Conservation (phyloP, 768 basidiomycete genomes). For the Cubamyces lactineus region DNA sequence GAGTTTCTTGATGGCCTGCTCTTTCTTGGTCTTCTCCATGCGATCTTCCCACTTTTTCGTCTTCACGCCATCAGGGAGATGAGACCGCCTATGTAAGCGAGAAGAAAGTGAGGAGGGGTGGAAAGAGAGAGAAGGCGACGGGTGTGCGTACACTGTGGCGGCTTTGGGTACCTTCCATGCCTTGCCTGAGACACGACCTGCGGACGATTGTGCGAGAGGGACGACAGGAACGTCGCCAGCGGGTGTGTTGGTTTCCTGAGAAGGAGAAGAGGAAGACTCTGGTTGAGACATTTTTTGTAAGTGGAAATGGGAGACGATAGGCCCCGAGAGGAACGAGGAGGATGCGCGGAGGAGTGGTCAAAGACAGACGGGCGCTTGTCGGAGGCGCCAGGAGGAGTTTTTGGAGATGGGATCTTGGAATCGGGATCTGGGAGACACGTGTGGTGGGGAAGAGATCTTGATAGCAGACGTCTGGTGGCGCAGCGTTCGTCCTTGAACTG, state of each 20-base stretch:
- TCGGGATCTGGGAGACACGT: slow-evolving; percentile 5
- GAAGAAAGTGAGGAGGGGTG: slow-evolving; percentile 13
- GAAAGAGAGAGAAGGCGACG: slow-evolving; percentile 55
- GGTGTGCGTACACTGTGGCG: slow-evolving; percentile 54
- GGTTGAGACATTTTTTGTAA: slow-evolving; percentile 11
- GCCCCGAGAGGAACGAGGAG: not conserved
- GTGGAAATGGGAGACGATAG: not conserved
- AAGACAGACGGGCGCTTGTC: not conserved
- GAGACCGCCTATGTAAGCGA: slow-evolving; percentile 57
- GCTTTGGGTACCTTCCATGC: slow-evolving; percentile 34
- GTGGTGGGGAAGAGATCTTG: slow-evolving; percentile 5
- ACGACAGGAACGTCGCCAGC: slow-evolving; percentile 3
- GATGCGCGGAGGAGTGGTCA: not conserved
- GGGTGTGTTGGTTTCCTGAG: not conserved
- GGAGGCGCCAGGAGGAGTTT: not conserved
- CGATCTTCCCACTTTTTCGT: slow-evolving; percentile 68
- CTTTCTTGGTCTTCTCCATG: slow-evolving; percentile 68
- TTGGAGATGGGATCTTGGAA: slow-evolving; percentile 11
- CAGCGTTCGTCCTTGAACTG: not conserved
- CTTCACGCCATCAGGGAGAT: slow-evolving; percentile 66
- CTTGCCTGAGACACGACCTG: slow-evolving; percentile 72
- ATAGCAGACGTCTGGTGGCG: slow-evolving; percentile 4
- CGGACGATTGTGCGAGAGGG: slow-evolving; percentile 56
- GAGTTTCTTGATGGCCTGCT: slow-evolving; percentile 72
- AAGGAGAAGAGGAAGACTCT: not conserved